Base-by-base conservation (phyloP, 345 rosid genomes). In the Zanthoxylum bungeanum region DNA sequence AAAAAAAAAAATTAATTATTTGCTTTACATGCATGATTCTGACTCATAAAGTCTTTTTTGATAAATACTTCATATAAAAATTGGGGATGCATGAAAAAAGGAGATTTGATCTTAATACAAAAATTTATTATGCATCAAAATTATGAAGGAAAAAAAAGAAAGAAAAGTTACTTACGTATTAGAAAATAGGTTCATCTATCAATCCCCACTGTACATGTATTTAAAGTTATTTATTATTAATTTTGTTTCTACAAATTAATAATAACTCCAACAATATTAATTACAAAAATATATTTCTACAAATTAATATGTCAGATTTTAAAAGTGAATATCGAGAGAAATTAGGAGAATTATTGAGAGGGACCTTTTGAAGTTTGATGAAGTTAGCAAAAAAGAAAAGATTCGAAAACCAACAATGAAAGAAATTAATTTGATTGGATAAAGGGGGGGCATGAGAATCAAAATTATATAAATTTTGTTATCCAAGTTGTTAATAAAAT, bases 41-140 rank as follows among this genome's bases (percentile, higher is more conserved):
- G 69, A 60, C 28, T 50, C 47, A 53, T 40, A 69, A 72, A 69
- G 68, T 50, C 46, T 16, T 51, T 17, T 51, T 71, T 71, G 59
- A 0, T 5, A 12, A 10, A 19, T 14, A 58, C 16, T 30, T 33
- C 1, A 17, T 19, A 11, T 28, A 33, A 55, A 55, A 25, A 25
- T 55, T 25, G 22, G 24, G 51, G 51, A 39, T 27, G 9, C 11
- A n/a, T 1, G 16, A 30, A 42, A 34, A 65, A n/a, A 1, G 33
- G 19, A 25, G 2, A 24, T 9, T 53, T 4, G 33, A 4, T 7
- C 12, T 58, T 58, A 11, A 33, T 27, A 7, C 31, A 17, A 57
- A 30, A 7, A 4, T 0, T 1, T 3, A 24, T 2, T 9, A 2
- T n/a, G n/a, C n/a, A 37, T 9, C 0, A 37, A 9, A 37, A 9